Percentiles rank a stretch among this genome's conserved stretches.
These are phyloP conservation scores for Aspergillus ibericus DNA, from an alignment of 2,329 filamentous ascomycete genomes.

Conservation along the genomic window DNA sequence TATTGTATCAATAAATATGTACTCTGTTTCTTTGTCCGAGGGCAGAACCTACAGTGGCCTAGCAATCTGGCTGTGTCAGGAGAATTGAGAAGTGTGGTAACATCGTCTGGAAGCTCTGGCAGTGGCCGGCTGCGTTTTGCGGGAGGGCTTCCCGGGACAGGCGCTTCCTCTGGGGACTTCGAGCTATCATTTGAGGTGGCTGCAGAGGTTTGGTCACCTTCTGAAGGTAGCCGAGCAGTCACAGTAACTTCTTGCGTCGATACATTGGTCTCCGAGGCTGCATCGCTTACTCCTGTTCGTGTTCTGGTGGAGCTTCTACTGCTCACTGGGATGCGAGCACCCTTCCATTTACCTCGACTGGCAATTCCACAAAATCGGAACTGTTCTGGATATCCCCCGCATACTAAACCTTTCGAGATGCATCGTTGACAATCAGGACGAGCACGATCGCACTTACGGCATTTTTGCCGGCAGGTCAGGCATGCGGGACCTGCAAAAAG, in stretches of 20 bases:
- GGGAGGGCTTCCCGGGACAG: not conserved
- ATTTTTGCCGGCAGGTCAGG: constrained; percentile 36
- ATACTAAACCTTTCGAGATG: constrained; percentile 31
- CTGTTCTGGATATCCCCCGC: constrained; percentile 34
- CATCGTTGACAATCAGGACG: constrained; percentile 33
- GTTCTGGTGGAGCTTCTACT: not conserved
- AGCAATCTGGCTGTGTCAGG: constrained; percentile 21
- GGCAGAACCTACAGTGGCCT: constrained; percentile 21
- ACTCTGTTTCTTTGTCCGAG: not conserved
- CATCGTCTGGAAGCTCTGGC: constrained; percentile 2
- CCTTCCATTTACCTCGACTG: constrained; percentile 34
- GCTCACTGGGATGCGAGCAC: constrained; percentile 20
- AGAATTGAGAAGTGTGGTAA: constrained; percentile 1
- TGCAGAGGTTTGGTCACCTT: not conserved
- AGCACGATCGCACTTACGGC: constrained; percentile 32
- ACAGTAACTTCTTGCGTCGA: not conserved
- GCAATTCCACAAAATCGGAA: constrained; percentile 33
- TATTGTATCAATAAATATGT: not conserved
- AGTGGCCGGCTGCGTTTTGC: not conserved
- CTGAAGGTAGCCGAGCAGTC: not conserved
- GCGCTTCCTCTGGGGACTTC: not conserved
- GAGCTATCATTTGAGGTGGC: not conserved
- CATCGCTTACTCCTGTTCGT: not conserved
- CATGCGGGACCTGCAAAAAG: constrained; percentile 30
- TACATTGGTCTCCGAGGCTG: not conserved